A percentile compares a stretch with the other conserved stretches of the same genome.
Conservation (phyloP, 495 filamentous ascomycete genomes). For the Aspergillus olivimuriae region DNA sequence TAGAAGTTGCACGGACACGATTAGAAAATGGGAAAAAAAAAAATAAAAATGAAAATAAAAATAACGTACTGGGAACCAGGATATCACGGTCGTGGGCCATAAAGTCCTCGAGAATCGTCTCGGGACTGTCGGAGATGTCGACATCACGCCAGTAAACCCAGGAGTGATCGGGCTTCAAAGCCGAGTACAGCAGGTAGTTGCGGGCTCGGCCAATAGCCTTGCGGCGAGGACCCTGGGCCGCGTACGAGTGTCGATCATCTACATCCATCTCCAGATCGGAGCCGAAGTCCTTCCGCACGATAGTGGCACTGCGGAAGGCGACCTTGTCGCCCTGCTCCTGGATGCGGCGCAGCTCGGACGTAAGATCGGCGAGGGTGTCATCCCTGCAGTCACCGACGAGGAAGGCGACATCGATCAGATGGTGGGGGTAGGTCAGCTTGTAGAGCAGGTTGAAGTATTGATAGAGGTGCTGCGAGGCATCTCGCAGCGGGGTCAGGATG, state of each 20-base stretch:
- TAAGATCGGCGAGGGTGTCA: conserved; percentile 77
- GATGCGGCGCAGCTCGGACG: conserved; percentile 77
- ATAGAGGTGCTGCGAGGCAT: conserved; percentile 71
- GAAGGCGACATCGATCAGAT: conserved; percentile 92
- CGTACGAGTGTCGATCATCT: conserved; percentile 76
- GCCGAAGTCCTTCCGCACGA: conserved; percentile 90
- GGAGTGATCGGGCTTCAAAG: conserved; percentile 86
- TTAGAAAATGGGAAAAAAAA: not conserved
- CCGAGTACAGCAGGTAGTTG: conserved; percentile 82
- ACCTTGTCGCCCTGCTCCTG: conserved; percentile 72
- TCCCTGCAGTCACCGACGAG: conserved; percentile 87
- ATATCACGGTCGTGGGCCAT: conserved; percentile 89
- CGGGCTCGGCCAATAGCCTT: conserved; percentile 86
- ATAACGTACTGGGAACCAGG: conserved; percentile 82
- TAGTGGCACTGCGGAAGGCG: conserved; percentile 74
- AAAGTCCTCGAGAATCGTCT: conserved; percentile 87
- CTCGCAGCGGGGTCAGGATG: conserved; percentile 88
- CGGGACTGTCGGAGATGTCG: conserved; percentile 87
- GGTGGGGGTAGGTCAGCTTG: conserved; percentile 87
- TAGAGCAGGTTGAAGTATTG: conserved; percentile 92
- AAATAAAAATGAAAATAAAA: not conserved
- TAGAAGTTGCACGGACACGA: conserved; percentile 12
- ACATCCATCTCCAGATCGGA: conserved; percentile 62
- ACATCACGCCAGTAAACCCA: conserved; percentile 99
- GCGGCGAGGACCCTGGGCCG: conserved; percentile 80